phyloP scores from a whole-genome alignment of 1,284 basidiomycete genomes.

The Tilletia walkeri region DNA sequence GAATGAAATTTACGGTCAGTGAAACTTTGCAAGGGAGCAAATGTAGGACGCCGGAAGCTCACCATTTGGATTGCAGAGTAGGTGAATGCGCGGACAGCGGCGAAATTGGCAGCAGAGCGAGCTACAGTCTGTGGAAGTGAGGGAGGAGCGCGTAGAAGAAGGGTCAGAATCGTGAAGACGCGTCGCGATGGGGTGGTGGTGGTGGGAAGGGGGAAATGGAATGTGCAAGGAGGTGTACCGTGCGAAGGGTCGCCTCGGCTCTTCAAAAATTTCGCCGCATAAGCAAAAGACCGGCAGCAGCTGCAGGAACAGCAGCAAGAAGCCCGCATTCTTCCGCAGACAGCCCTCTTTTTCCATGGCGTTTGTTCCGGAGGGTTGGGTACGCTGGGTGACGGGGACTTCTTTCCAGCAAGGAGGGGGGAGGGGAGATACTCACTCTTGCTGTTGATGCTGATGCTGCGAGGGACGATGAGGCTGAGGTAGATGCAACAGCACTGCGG shows the following conservation, averaged over 20 bases:
- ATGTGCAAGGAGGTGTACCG: background rate
- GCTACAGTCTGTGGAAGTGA: background rate
- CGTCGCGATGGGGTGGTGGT: background rate
- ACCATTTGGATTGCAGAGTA: conserved; percentile 17
- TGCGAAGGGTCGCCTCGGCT: background rate
- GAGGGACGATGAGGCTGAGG: background rate
- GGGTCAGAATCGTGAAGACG: background rate
- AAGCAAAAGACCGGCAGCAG: no score
- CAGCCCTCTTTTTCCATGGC: no score
- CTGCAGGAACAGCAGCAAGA: no score
- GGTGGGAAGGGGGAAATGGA: background rate
- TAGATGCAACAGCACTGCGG: background rate
- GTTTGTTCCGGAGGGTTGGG: no score
- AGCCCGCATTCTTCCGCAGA: no score
- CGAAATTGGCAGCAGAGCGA: conserved; percentile 9
- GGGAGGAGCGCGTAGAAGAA: background rate
- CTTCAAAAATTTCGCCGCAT: no score
- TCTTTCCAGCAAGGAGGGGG: no score
- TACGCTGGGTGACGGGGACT: no score
- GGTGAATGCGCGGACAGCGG: background rate
- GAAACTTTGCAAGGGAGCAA: background rate
- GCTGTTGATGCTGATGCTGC: background rate
- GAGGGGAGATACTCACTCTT: background rate
- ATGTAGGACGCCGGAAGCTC: background rate
- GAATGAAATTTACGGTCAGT: background rate